Base-by-base conservation (phyloP, 306 rosid species). In the Fragaria ananassa region DNA sequence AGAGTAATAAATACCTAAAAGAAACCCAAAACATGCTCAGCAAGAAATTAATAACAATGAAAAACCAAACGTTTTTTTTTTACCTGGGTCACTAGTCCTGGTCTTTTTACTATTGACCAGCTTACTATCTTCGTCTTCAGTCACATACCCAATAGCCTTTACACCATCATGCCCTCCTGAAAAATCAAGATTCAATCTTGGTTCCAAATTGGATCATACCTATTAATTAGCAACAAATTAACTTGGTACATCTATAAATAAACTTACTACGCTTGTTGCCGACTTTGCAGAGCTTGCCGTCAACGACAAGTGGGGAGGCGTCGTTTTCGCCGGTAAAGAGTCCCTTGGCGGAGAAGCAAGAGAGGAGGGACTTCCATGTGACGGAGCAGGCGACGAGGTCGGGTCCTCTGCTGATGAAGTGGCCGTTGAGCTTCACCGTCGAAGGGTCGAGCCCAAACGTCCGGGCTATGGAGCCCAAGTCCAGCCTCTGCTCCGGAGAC, bases 281-380 rank as follows among this genome's bases (percentile, higher is more conserved):
- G 45, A 82, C 25, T 87, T 76, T 89, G 72, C 69, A 76, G 54
- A 84, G 86, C 80, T 86, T 94, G 25, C 93, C 95, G 19, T 89
- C 86, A 29, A 91, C 93, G 14, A 86, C 12, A 44, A 91, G 81
- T 3, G 97, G 77, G 14, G 79, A 81, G 18, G 10, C 3, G 23
- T 76, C 34, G 57, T 82, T 51, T 71, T 63, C 56, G 1, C 97
- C 93, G 8, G 89, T 84, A 53, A 97, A 53, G 61, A 91, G 88
- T 0, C 95, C 81, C 78, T 83, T 91, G 42, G 83, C 49, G 23
- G 93, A 83, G 79, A 94, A 94, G 88, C 88, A 94, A 80, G 95
- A 85, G 18, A 91, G 88, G 10, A 91, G 87, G 18, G 93, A 82
- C 1, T 81, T 89, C 98, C 98, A 94, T 61, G 93, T 94, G 1